Conservation (phyloP, 116 monocot species). For the Trichopus zeylanicus region DNA sequence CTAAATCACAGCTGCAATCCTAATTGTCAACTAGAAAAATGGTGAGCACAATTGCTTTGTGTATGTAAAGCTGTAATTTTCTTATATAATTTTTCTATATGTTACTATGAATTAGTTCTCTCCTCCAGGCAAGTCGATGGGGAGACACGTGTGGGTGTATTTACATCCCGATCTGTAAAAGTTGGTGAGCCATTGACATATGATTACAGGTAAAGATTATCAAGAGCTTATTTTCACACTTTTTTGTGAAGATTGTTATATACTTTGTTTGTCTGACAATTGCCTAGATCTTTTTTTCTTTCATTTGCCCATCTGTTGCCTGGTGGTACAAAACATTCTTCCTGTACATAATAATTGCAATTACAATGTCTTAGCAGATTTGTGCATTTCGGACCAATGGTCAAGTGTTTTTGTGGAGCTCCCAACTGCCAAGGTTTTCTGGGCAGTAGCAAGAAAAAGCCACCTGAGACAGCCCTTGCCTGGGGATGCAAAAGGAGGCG, state of each 20-base stretch:
- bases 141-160: conserved; percentile 95
- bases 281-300: no score
- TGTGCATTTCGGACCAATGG: conserved; percentile 80
- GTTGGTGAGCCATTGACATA: conserved; percentile 83
- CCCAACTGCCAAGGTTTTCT: conserved; percentile 81
- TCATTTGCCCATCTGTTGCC: no score
- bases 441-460: conserved; percentile 68
- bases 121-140: conserved; percentile 89
- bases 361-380: conserved; percentile 36
- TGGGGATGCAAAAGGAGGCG: conserved; percentile 37
- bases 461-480: background rate
- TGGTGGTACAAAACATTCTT: no score
- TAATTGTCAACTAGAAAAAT: conserved; percentile 93
- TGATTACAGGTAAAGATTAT: conserved; percentile 99
- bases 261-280: no score
- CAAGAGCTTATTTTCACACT: no score
- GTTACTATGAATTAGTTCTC: background rate
- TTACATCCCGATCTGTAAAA: conserved; percentile 68
- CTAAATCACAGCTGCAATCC: conserved; percentile 96
- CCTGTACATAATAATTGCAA: no score
- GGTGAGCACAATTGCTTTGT: conserved; percentile 43
- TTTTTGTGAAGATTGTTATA: no score
- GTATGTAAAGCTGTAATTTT: background rate
- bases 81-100: background rate
- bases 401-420: conserved; percentile 75